Conservation (phyloP, 2,329 filamentous ascomycete species). For the Macrophomina phaseolina region DNA sequence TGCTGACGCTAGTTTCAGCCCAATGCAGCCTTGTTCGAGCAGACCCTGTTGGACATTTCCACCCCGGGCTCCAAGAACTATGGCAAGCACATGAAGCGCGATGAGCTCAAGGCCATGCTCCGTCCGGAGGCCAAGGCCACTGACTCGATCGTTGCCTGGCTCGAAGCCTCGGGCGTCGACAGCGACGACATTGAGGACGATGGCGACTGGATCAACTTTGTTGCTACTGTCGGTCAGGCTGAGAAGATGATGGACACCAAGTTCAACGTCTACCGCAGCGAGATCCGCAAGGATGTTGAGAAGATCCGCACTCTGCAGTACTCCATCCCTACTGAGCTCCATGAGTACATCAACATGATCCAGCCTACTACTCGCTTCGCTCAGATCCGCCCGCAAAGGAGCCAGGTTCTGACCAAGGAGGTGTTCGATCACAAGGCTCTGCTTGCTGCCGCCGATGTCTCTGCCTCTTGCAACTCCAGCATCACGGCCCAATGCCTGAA, state of each 20-base stretch:
- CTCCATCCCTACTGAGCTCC: constrained; percentile 64
- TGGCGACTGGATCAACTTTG: constrained; percentile 68
- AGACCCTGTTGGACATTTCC: constrained; percentile 65
- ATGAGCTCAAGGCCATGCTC: constrained; percentile 62
- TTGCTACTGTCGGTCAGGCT: constrained; percentile 57
- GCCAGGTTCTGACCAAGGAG: constrained; percentile 38
- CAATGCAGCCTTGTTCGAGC: constrained; percentile 59
- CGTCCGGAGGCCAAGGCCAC: constrained; percentile 58
- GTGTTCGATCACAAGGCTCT: constrained; percentile 30
- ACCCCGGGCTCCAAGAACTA: constrained; percentile 65
- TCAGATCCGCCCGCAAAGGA: constrained; percentile 52
- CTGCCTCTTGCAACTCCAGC: constrained; percentile 45
- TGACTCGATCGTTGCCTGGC: constrained; percentile 61
- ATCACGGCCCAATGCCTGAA: constrained; percentile 56
- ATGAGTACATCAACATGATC: constrained; percentile 64
- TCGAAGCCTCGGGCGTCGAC: constrained; percentile 57
- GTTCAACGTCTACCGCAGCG: constrained; percentile 63
- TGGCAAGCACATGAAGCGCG: constrained; percentile 66
- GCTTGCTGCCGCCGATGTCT: neutral
- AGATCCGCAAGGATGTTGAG: constrained; percentile 46
- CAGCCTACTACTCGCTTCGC: constrained; percentile 71
- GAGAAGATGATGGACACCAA: constrained; percentile 62
- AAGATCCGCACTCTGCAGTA: constrained; percentile 65
- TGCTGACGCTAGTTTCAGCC: constrained; percentile 44
- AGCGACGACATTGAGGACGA: constrained; percentile 54